Conservation (phyloP, 129 eudicot genomes). For the Pittosporum tobira region DNA sequence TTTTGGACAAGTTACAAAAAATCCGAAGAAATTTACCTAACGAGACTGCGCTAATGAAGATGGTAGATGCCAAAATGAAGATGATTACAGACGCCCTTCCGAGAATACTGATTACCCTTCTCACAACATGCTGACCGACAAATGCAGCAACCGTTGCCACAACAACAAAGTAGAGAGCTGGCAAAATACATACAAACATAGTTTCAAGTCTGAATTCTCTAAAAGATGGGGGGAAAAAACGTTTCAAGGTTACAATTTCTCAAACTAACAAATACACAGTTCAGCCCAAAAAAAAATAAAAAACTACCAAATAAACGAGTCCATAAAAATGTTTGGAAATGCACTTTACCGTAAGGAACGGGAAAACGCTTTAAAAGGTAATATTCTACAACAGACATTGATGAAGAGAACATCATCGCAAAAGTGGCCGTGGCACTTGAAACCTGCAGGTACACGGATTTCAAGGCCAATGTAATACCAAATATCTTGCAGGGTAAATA, state of each 20-base stretch:
- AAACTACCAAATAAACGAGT: no score
- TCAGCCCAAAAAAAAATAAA: no score
- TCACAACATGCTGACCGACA: conserved; percentile 83
- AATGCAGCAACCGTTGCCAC: conserved; percentile 90
- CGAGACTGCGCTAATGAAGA: conserved; percentile 80
- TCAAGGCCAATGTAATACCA: not conserved
- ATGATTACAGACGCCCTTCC: conserved; percentile 91
- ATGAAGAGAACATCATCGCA: conserved; percentile 94
- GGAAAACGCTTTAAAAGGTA: conserved; percentile 94
- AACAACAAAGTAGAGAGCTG: conserved; percentile 73
- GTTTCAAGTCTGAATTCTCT: no score
- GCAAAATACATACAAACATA: conserved; percentile 13
- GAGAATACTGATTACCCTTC: conserved; percentile 53
- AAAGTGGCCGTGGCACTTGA: conserved; percentile 98
- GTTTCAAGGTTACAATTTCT: no score
- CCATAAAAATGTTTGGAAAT: not conserved
- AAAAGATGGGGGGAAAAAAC: no score
- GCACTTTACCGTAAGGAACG: conserved; percentile 70
- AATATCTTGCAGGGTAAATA: not conserved
- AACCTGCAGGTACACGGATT: conserved; percentile 42
- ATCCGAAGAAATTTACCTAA: conserved; percentile 46
- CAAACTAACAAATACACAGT: no score
- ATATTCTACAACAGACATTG: conserved; percentile 94
- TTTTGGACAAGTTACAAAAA: not conserved
- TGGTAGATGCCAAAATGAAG: conserved; percentile 77